Conservation (phyloP, 192 early-diverging fungal species). For the Glomus cerebriforme region DNA sequence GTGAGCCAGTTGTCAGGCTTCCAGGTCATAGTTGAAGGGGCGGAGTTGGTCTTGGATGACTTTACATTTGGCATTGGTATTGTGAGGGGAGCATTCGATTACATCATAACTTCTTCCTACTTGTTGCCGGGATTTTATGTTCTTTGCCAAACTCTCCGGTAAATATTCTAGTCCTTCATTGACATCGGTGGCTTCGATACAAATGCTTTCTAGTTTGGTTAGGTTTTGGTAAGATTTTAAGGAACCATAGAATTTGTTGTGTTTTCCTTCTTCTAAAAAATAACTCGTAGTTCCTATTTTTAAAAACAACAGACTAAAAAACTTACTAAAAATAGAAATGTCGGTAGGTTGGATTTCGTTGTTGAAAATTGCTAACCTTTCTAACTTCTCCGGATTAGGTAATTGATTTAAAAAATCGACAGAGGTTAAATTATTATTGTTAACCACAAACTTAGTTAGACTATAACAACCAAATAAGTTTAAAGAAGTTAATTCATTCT, state of each 20-base stretch:
- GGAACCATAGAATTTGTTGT: slow-evolving; percentile 20
- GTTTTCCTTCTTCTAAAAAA: background rate
- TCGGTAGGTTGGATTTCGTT: slow-evolving; percentile 10
- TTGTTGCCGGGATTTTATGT: background rate
- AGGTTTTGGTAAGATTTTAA: slow-evolving; percentile 18
- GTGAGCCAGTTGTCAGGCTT: slow-evolving; percentile 19
- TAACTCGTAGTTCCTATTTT: background rate
- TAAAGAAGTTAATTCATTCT: background rate
- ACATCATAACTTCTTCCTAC: background rate
- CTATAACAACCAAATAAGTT: no score
- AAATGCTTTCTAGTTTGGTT: slow-evolving; percentile 18
- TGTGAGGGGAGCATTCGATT: slow-evolving; percentile 16
- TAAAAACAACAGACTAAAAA: background rate
- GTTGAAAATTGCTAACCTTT: background rate
- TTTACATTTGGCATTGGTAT: slow-evolving; percentile 17
- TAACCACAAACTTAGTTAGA: no score
- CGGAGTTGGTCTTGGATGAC: slow-evolving; percentile 8
- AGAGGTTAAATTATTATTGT: background rate
- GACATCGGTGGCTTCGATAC: slow-evolving; percentile 26
- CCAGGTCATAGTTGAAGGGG: slow-evolving; percentile 10
- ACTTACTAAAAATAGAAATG: slow-evolving; percentile 4
- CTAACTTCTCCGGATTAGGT: slow-evolving; percentile 1
- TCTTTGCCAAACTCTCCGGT: slow-evolving; percentile 9
- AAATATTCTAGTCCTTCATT: slow-evolving; percentile 28
- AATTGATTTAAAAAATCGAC: slow-evolving; percentile 11